A percentile compares a stretch with the other conserved stretches of the same genome.
Evolutionary conservation across 2,329 filamentous ascomycete species (phyloP).

Genomic region (Rhynchosporium graminicola): DNA sequence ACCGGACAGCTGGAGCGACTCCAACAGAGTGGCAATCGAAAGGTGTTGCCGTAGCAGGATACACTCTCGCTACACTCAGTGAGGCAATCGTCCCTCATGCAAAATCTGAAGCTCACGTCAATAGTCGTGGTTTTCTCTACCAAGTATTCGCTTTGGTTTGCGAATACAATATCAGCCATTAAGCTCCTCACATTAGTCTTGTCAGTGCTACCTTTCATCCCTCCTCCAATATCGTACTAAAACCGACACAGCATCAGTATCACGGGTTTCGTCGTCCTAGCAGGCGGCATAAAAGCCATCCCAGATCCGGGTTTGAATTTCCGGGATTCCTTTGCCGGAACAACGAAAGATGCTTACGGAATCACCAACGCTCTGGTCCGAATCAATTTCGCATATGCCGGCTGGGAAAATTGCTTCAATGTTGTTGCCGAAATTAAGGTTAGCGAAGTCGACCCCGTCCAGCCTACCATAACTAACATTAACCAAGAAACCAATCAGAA

Average conservation of each 20-base stretch:
- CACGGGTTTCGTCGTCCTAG: conserved; percentile 62
- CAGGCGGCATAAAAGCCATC: conserved; percentile 52
- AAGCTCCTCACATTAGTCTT: conserved; percentile 66
- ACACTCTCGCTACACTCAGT: conserved; percentile 48
- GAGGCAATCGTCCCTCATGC: conserved; percentile 34
- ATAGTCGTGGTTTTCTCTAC: conserved; percentile 54
- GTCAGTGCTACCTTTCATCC: no score
- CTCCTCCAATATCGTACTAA: no score
- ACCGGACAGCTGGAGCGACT: conserved; percentile 52
- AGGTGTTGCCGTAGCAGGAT: conserved; percentile 60
- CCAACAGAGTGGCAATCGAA: conserved; percentile 65
- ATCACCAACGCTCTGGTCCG: conserved; percentile 61
- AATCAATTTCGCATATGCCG: conserved; percentile 59
- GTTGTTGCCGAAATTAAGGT: conserved; percentile 61
- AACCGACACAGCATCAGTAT: conserved; percentile 47
- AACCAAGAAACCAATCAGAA: conserved; percentile 48
- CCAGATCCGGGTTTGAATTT: conserved; percentile 56
- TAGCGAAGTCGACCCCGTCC: background rate
- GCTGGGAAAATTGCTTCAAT: conserved; percentile 62
- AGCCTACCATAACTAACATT: background rate
- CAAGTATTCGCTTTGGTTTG: conserved; percentile 55
- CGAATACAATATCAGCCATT: conserved; percentile 57
- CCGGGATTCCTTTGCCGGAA: conserved; percentile 54
- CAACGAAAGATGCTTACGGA: conserved; percentile 47
- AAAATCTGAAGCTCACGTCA: background rate